Evolutionary conservation across 805 yeast species (phyloP).

Genomic region (Saccharomyces eubayanus): DNA sequence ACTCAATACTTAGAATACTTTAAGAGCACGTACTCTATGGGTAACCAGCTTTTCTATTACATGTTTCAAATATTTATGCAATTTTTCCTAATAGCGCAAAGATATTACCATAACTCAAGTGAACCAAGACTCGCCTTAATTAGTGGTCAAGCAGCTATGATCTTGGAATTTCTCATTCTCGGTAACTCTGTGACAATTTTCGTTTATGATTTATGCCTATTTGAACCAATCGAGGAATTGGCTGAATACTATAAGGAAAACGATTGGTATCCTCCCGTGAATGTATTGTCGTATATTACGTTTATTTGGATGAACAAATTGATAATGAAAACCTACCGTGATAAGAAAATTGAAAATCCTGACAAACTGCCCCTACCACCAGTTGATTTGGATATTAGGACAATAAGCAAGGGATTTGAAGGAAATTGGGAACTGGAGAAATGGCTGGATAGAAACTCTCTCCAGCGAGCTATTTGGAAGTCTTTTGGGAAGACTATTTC

Average conservation of each 20-base stretch:
- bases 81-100: conserved; percentile 20
- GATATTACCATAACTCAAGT: conserved; percentile 13
- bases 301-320: conserved; percentile 43
- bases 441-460: conserved; percentile 26
- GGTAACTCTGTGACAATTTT: conserved; percentile 30
- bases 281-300: conserved; percentile 33
- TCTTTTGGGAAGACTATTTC: conserved; percentile 35
- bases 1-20: conserved; percentile 24
- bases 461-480: conserved; percentile 30
- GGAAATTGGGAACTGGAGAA: conserved; percentile 33
- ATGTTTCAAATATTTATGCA: conserved; percentile 14
- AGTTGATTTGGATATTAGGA: conserved; percentile 29
- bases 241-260: conserved; percentile 28
- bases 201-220: conserved; percentile 33
- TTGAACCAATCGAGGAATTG: conserved; percentile 35
- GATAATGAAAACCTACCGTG: conserved; percentile 33
- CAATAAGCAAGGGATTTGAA: conserved; percentile 26
- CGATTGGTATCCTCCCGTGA: conserved; percentile 23
- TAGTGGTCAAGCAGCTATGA: conserved; percentile 11
- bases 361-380: conserved; percentile 39
- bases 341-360: conserved; percentile 34
- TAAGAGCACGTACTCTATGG: conserved; percentile 25
- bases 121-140: conserved; percentile 16
- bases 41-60: conserved; percentile 26
- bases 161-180: conserved; percentile 26